Conservation (phyloP, 306 rosid genomes). For the Adenanthera pavonina region DNA sequence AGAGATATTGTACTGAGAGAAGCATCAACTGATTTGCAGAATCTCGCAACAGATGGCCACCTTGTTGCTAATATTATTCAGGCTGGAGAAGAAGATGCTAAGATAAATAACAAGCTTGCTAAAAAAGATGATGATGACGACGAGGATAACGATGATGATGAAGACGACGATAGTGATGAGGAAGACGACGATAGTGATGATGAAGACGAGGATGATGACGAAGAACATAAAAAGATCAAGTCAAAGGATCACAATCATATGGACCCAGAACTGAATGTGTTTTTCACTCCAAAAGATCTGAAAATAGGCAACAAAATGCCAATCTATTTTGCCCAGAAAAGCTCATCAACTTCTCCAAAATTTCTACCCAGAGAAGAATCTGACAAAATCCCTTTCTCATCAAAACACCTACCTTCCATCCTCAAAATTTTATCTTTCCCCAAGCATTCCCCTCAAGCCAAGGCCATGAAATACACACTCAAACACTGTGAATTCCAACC, state of each 20-base stretch:
- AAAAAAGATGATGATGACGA: background rate
- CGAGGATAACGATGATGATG: too few species aligned
- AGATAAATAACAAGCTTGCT: conserved; percentile 18
- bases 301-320: conserved; percentile 56
- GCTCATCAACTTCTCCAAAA: conserved; percentile 56
- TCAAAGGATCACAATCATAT: conserved; percentile 42
- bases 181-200: too few species aligned
- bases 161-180: too few species aligned
- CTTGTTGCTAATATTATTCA: too few species aligned
- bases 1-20: conserved; percentile 26
- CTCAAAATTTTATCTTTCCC: conserved; percentile 61
- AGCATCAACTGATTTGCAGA: conserved; percentile 32
- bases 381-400: conserved; percentile 63
- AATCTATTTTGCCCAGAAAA: conserved; percentile 53
- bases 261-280: conserved; percentile 57
- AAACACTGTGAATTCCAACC: conserved; percentile 55
- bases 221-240: conserved; percentile 30
- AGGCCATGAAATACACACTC: conserved; percentile 62
- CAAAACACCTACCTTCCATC: conserved; percentile 49
- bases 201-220: background rate
- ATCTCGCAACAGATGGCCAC: conserved; percentile 32
- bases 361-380: conserved; percentile 68
- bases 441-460: conserved; percentile 65
- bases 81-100: background rate
- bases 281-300: conserved; percentile 50